Conservation (phyloP, 106 monocot genomes). For the Allium sativum region DNA sequence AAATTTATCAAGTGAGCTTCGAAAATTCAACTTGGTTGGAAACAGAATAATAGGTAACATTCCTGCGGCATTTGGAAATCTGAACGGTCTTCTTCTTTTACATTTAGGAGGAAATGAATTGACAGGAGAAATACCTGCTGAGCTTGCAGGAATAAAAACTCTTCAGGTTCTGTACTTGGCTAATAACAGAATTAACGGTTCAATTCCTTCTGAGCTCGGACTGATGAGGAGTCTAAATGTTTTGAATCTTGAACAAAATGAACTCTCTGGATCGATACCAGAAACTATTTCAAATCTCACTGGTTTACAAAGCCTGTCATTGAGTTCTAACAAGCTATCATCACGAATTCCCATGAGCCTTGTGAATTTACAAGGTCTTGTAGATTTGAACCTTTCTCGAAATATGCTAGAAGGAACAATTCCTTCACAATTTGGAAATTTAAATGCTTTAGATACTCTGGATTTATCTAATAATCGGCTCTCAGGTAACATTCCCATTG, state of each 20-base stretch:
- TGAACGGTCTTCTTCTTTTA: background rate
- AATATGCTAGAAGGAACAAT: background rate
- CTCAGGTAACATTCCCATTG: slow-evolving; percentile 10
- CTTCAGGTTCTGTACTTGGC: slow-evolving; percentile 1
- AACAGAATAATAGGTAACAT: slow-evolving; percentile 3
- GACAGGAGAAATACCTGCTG: slow-evolving; percentile 1
- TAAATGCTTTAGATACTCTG: background rate
- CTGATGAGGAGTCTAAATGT: background rate
- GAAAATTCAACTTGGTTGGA: background rate
- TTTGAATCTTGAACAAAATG: background rate
- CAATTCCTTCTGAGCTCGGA: background rate
- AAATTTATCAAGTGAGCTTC: background rate
- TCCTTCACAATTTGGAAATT: background rate
- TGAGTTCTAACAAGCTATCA: background rate
- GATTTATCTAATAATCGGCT: slow-evolving; percentile 4
- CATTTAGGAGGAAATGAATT: background rate
- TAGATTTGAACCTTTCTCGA: background rate
- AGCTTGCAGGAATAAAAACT: background rate
- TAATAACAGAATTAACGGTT: background rate
- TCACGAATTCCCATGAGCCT: slow-evolving; percentile 2
- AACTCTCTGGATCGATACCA: slow-evolving; percentile 7
- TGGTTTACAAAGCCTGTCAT: background rate
- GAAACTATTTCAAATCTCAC: background rate
- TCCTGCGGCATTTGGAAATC: background rate
- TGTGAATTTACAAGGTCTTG: background rate